These are phyloP conservation scores for Penicillium sp. DNA, from an alignment of 2,329 filamentous ascomycete genomes.

Conservation along the genomic window DNA sequence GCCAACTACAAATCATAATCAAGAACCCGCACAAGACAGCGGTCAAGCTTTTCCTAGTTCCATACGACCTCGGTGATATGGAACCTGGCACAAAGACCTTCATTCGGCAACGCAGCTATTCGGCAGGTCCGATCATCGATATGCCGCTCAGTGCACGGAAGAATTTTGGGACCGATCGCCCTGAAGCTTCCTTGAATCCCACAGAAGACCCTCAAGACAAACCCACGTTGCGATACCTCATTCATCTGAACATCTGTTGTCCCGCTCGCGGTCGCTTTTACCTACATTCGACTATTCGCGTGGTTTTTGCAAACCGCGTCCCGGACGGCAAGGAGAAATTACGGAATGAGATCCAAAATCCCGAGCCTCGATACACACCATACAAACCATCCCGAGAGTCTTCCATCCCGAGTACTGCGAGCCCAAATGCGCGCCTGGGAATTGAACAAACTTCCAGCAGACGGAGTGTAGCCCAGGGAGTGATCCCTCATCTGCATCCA, in stretches of 20 bases:
- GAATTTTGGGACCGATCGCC: slow-evolving; percentile 52
- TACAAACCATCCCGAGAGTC: slow-evolving; percentile 68
- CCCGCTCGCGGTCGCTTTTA: slow-evolving; percentile 80
- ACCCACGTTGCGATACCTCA: slow-evolving; percentile 80
- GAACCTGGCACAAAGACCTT: slow-evolving; percentile 93
- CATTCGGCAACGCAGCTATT: slow-evolving; percentile 90
- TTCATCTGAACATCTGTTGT: slow-evolving; percentile 91
- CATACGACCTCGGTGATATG: slow-evolving; percentile 91
- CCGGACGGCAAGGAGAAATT: slow-evolving; percentile 94
- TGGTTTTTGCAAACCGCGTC: slow-evolving; percentile 95
- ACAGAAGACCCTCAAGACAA: slow-evolving; percentile 47
- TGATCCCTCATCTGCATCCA: slow-evolving; percentile 10
- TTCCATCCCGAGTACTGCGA: slow-evolving; percentile 24
- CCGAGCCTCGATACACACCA: slow-evolving; percentile 79
- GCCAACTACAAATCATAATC: slow-evolving; percentile 93
- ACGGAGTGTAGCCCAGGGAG: slow-evolving; percentile 54
- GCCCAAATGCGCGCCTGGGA: slow-evolving; percentile 53
- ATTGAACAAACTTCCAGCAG: slow-evolving; percentile 61
- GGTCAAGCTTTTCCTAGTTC: slow-evolving; percentile 91
- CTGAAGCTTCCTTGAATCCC: slow-evolving; percentile 54
- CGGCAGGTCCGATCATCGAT: slow-evolving; percentile 79
- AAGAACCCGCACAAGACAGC: slow-evolving; percentile 99
- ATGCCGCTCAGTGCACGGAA: slow-evolving; percentile 52
- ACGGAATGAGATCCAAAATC: slow-evolving; percentile 82
- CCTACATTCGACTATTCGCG: slow-evolving; percentile 85